Percentiles rank a stretch among this genome's conserved stretches.
These are phyloP conservation scores for Anethum foeniculum DNA, from an alignment of 140 eudicot genomes.

Conservation along the genomic window DNA sequence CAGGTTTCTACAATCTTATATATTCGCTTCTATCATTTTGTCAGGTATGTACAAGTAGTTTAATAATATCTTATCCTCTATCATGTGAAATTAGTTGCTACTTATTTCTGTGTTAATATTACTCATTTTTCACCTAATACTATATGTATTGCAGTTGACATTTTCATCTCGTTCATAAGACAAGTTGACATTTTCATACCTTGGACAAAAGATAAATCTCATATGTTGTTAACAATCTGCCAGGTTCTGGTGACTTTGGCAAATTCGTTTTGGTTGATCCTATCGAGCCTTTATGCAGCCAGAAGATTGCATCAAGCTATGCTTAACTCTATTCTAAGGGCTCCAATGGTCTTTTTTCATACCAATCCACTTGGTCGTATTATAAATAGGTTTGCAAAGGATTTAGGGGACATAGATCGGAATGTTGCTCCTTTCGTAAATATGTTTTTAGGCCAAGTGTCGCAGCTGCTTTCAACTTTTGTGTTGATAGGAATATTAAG, in stretches of 20 bases:
- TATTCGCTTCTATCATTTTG: conserved; percentile 77
- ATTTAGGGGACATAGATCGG: conserved; percentile 92
- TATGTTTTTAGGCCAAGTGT: conserved; percentile 70
- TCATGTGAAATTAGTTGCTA: background rate
- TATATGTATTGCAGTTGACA: background rate
- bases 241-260: conserved; percentile 77
- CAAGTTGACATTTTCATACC: background rate
- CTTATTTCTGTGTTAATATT: background rate
- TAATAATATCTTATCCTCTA: background rate
- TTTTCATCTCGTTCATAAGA: background rate
- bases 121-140: background rate
- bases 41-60: conserved; percentile 43
- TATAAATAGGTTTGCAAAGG: conserved; percentile 84
- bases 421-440: conserved; percentile 63
- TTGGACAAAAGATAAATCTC: background rate
- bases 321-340: conserved; percentile 70
- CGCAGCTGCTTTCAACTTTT: conserved; percentile 84
- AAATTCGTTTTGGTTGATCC: conserved; percentile 87
- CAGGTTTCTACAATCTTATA: conserved; percentile 61
- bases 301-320: conserved; percentile 73
- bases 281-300: conserved; percentile 84
- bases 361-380: conserved; percentile 93
- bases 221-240: background rate
- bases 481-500: conserved; percentile 83
- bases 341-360: conserved; percentile 97